Base-by-base conservation (phyloP, 2,329 filamentous ascomycete species). In the Arthrobotrys sinensis region DNA sequence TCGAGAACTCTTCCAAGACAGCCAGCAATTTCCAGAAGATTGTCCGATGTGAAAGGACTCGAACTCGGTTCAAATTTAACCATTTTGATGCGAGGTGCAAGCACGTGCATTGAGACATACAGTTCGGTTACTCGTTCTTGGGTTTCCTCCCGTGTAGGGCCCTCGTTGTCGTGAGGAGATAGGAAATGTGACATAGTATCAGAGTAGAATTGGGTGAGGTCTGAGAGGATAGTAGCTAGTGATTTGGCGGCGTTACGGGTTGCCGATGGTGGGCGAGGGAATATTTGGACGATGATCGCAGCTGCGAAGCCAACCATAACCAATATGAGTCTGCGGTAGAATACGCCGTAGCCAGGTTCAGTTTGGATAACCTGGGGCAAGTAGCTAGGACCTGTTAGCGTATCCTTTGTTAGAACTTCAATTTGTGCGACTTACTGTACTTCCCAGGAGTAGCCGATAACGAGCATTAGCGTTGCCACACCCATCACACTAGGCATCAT, bases 151-250 rank as follows among this genome's bases (percentile, higher is more conserved):
- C 36, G 82, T 75, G 34, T 76, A 67, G 2, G 80, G 73, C 5
- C 81, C 64, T 32, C 63, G 38, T 79, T 11, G 70, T 0, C 83
- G 82, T 3, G 82, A 83, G 85, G 86, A 87, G 71, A 85, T 84
- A 0, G 86, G 87, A 0, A 88, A 80, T 0, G 87, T 80, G 0
- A 88, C 76, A 79, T 79, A 1, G 64, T 66, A n/a, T 79, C 83
- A 0, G 87, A 86, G 68, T 88, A 88, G 79, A 87, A 87, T 71
- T 87, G 86, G 0, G 85, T 85, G 0, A 88, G 76, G 0, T 84
- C 83, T 8, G 85, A 84, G 1, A 88, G 81, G 0, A 83, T 82
- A 46, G 85, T 85, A 0, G 87, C 86, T 0, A 88, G 84, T 0
- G 85, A 84, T 45, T 86, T 86, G 80, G 84, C 84, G 45, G 87